These are phyloP conservation scores for Sanchytrium tribonematis DNA, from an alignment of 371 early-diverging fungal species.

Conservation along the genomic window DNA sequence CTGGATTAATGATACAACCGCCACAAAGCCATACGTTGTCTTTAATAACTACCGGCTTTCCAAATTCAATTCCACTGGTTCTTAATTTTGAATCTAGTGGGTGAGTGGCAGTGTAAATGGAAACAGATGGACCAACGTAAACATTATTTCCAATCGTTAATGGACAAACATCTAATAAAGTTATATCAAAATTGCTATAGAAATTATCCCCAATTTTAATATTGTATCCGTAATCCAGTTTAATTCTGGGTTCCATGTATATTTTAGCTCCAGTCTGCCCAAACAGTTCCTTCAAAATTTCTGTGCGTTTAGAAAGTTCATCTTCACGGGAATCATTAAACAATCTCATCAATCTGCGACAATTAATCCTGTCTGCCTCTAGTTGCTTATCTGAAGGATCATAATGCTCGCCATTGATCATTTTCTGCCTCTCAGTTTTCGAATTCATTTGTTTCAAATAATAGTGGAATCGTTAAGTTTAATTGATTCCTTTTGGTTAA, in stretches of 20 bases:
- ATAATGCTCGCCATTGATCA: slow-evolving; percentile 36
- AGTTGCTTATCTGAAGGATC: slow-evolving; percentile 26
- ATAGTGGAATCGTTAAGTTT: no score
- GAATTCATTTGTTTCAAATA: no score
- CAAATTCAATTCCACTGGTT: slow-evolving; percentile 15
- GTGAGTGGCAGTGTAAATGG: slow-evolving; percentile 43
- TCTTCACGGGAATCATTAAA: slow-evolving; percentile 15
- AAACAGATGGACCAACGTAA: slow-evolving; percentile 43
- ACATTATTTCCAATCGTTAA: slow-evolving; percentile 34
- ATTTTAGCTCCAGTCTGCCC: slow-evolving; percentile 19
- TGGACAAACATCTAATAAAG: slow-evolving; percentile 31
- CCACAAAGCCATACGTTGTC: slow-evolving; percentile 35
- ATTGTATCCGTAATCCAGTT: slow-evolving; percentile 34
- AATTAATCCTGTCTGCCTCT: slow-evolving; percentile 14
- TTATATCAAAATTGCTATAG: slow-evolving; percentile 33
- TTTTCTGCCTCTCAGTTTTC: slow-evolving; percentile 29
- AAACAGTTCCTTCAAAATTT: slow-evolving; percentile 20
- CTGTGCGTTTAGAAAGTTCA: slow-evolving; percentile 8
- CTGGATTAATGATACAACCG: slow-evolving; percentile 35
- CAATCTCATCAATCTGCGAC: slow-evolving; percentile 14
- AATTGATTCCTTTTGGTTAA: no score
- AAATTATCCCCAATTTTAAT: slow-evolving; percentile 30
- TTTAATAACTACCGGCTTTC: slow-evolving; percentile 30
- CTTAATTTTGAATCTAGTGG: slow-evolving; percentile 17
- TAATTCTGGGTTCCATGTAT: slow-evolving; percentile 30